phyloP scores from a whole-genome alignment of 768 basidiomycete species.

The Lactarius tabidus region DNA sequence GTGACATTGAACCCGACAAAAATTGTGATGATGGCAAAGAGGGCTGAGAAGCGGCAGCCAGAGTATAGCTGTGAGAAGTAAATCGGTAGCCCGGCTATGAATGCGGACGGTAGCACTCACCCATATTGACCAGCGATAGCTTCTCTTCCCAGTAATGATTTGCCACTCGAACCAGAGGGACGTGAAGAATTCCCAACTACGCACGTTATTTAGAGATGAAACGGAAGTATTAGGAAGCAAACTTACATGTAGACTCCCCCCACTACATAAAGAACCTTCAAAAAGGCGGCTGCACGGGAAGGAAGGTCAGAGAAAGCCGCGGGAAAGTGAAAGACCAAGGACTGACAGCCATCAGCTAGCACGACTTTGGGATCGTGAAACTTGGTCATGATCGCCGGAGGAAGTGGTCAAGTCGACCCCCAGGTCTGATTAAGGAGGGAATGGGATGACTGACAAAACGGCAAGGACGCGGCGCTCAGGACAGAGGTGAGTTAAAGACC shows the following conservation, averaged over 20 bases:
- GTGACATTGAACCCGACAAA: conserved; percentile 18
- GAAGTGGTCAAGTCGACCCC: neutral
- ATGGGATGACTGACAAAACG: conserved; percentile 3
- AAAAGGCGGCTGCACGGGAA: conserved; percentile 9
- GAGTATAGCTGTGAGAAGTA: conserved; percentile 15
- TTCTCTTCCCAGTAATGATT: conserved; percentile 13
- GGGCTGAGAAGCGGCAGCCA: conserved; percentile 18
- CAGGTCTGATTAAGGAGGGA: neutral
- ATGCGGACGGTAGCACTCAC: neutral
- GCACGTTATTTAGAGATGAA: neutral
- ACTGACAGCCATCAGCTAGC: conserved; percentile 5
- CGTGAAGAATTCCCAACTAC: conserved; percentile 21
- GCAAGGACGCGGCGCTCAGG: neutral
- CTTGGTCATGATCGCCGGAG: conserved; percentile 16
- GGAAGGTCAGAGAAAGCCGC: neutral
- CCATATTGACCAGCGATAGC: conserved; percentile 21
- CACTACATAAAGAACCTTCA: conserved; percentile 18
- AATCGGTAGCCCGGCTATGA: neutral
- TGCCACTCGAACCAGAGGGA: conserved; percentile 22
- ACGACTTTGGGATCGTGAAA: conserved; percentile 12
- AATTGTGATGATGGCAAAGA: conserved; percentile 13
- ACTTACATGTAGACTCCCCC: conserved; percentile 18
- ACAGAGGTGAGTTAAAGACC: neutral
- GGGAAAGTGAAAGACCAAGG: neutral
- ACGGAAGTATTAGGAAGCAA: neutral